phyloP scores from a whole-genome alignment of 805 yeast species.

The Myxozyma udenii region DNA sequence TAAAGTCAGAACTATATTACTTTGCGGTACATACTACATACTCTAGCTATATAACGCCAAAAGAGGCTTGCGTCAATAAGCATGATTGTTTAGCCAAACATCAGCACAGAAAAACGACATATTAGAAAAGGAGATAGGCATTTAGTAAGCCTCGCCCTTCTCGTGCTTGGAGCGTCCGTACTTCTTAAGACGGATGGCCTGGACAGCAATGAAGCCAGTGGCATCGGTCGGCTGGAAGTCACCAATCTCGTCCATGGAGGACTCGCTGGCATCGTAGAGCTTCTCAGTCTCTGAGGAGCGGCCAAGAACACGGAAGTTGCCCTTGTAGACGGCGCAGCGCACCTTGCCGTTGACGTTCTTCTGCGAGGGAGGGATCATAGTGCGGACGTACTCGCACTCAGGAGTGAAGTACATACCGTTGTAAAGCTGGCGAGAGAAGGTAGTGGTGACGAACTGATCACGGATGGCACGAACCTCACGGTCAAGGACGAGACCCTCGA shows the following conservation, averaged over 20 bases:
- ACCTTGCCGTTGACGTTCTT: slow-evolving; percentile 93
- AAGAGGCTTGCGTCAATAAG: too few species aligned
- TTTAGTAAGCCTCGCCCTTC: slow-evolving; percentile 51
- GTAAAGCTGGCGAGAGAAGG: slow-evolving; percentile 85
- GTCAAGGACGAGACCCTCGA: slow-evolving; percentile 95
- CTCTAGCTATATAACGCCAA: too few species aligned
- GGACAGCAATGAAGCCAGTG: slow-evolving; percentile 95
- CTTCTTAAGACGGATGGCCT: slow-evolving; percentile 96
- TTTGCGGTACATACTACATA: too few species aligned
- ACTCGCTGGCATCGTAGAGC: slow-evolving; percentile 95
- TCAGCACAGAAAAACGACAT: too few species aligned
- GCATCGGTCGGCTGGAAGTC: slow-evolving; percentile 98
- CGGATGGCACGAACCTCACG: slow-evolving; percentile 97
- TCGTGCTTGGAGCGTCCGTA: slow-evolving; percentile 94
- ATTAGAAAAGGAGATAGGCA: background rate
- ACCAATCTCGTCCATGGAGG: slow-evolving; percentile 98
- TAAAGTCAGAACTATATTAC: too few species aligned
- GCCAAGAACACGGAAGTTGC: slow-evolving; percentile 77
- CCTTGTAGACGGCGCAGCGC: slow-evolving; percentile 91
- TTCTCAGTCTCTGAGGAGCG: slow-evolving; percentile 95
- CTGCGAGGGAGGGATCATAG: slow-evolving; percentile 94
- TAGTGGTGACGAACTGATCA: slow-evolving; percentile 91
- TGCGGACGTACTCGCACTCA: slow-evolving; percentile 92
- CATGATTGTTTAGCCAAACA: too few species aligned
- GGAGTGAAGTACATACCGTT: slow-evolving; percentile 98